Evolutionary conservation across 176 grass and related monocot species (phyloP).

Genomic region (Coix lacrymajobi): DNA sequence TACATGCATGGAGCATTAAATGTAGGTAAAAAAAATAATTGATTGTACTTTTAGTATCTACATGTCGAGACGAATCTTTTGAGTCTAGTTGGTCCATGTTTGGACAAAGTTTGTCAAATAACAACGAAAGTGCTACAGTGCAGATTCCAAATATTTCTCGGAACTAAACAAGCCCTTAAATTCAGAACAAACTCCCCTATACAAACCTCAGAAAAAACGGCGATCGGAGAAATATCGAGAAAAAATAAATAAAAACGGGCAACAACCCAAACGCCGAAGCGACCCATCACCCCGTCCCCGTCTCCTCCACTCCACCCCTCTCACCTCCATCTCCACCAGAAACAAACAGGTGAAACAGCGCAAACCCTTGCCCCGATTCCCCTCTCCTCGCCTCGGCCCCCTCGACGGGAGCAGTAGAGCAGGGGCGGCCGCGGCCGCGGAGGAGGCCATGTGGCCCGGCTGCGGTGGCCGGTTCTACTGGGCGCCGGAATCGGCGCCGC

Average conservation of each 20-base stretch:
- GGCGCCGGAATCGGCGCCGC: slow-evolving; percentile 37
- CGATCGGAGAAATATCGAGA: neutral
- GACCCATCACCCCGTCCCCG: slow-evolving; percentile 10
- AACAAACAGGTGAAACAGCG: slow-evolving; percentile 3
- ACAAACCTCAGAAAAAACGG: neutral
- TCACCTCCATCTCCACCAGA: slow-evolving; percentile 22
- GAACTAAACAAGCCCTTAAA: too few species aligned
- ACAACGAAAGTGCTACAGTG: too few species aligned
- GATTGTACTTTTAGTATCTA: too few species aligned
- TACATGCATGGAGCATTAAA: too few species aligned
- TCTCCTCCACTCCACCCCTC: neutral
- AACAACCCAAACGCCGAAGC: slow-evolving; percentile 30
- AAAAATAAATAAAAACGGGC: neutral
- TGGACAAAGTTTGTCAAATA: too few species aligned
- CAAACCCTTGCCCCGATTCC: slow-evolving; percentile 24
- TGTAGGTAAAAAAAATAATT: too few species aligned
- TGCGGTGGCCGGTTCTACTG: slow-evolving; percentile 72
- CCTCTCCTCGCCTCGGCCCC: slow-evolving; percentile 11
- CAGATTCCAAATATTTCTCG: too few species aligned
- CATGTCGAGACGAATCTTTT: too few species aligned
- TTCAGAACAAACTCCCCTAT: neutral
- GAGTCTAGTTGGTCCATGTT: too few species aligned
- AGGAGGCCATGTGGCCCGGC: slow-evolving; percentile 67
- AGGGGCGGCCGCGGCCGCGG: neutral
- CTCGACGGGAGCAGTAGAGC: neutral